These are phyloP conservation scores for Talaromyces piceae DNA, from an alignment of 2,329 filamentous ascomycete genomes.

Conservation along the genomic window DNA sequence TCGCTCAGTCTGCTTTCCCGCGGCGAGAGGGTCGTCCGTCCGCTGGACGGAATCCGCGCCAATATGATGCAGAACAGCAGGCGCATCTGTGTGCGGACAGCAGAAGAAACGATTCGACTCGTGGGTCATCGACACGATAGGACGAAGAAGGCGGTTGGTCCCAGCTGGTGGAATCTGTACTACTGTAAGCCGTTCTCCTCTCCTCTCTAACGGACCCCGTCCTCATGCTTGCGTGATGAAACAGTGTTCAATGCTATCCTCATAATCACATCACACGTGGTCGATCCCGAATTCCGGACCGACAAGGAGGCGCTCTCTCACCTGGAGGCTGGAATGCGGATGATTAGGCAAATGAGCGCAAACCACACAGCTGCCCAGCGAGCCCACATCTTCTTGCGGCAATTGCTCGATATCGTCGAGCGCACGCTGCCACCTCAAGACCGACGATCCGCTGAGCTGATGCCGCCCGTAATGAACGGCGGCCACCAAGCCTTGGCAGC, in stretches of 20 bases:
- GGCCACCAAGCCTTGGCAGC: not conserved
- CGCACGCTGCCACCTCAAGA: constrained; percentile 2
- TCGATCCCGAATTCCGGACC: constrained; percentile 8
- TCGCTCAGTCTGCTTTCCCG: constrained; percentile 7
- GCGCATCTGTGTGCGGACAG: constrained; percentile 10
- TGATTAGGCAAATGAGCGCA: constrained; percentile 11
- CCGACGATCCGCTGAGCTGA: not conserved
- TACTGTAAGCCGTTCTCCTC: constrained; percentile 4
- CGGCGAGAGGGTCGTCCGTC: not conserved
- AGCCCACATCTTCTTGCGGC: constrained; percentile 10
- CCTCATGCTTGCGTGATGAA: not conserved
- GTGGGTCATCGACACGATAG: constrained; percentile 10
- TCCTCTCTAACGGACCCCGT: not conserved
- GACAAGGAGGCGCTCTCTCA: constrained; percentile 11
- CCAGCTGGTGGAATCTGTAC: constrained; percentile 12
- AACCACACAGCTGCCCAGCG: constrained; percentile 10
- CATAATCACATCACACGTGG: constrained; percentile 11
- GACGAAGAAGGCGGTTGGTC: constrained; percentile 8
- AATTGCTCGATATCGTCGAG: constrained; percentile 9
- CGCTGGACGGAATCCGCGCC: constrained; percentile 9
- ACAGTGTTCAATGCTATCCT: constrained; percentile 13
- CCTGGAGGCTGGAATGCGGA: constrained; percentile 11
- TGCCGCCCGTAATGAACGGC: not conserved
- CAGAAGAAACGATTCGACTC: constrained; percentile 10
- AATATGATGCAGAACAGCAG: constrained; percentile 12